A percentile compares a stretch with the other conserved stretches of the same genome.
phyloP scores from a whole-genome alignment of 1,284 basidiomycete genomes.

The Puccinia hordei region DNA sequence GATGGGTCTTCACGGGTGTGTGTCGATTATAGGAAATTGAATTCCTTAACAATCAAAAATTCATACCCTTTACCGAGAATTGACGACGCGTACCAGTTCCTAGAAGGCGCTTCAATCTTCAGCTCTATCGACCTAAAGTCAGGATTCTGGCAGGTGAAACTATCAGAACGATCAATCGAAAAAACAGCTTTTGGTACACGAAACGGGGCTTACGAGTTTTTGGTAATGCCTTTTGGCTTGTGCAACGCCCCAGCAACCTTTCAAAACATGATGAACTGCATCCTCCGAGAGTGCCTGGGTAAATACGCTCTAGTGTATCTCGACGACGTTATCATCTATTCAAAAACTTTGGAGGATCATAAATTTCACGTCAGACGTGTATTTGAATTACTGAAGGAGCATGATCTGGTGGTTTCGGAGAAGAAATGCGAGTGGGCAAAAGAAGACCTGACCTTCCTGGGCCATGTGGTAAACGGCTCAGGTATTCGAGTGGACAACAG shows the following conservation, averaged over 20 bases:
- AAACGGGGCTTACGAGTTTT: not conserved
- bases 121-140: not conserved
- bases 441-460: not conserved
- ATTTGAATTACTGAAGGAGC: not conserved
- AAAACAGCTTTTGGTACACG: constrained; percentile 1
- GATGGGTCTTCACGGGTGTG: not conserved
- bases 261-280: not conserved
- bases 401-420: not conserved
- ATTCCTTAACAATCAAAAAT: constrained; percentile 3
- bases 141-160: not conserved
- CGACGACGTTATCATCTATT: constrained; percentile 20
- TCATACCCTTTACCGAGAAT: not conserved
- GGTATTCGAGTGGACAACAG: not conserved
- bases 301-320: too few relatives aligned
- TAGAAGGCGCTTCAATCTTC: not conserved
- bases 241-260: not conserved
- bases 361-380: not conserved
- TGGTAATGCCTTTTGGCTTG: not conserved
- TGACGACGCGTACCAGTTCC: constrained; percentile 6
- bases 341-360: not conserved
- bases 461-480: not conserved
- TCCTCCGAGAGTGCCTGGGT: not conserved
- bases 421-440: constrained; percentile 22
- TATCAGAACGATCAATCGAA: not conserved
- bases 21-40: constrained; percentile 20